phyloP scores from a whole-genome alignment of 1,139 yeast genomes.

The Entelexis sorbosivorans region DNA sequence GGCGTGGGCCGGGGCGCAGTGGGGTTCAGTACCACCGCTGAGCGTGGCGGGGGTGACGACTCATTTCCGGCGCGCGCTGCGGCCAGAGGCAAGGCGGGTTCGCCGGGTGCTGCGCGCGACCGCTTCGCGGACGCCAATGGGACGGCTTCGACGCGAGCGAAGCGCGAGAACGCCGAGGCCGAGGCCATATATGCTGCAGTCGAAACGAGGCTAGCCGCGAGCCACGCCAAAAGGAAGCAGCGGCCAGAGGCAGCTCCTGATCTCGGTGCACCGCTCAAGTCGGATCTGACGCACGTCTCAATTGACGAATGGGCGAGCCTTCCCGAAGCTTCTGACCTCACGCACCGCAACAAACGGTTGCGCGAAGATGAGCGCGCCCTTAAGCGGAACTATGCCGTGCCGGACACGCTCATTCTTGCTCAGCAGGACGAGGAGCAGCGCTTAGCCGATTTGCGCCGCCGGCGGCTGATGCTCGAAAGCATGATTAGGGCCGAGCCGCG shows the following conservation, averaged over 20 bases:
- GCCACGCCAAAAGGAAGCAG: slow-evolving; percentile 35
- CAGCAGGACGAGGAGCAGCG: slow-evolving; percentile 16
- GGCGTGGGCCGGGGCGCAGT: slow-evolving; percentile 92
- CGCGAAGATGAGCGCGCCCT: slow-evolving; percentile 53
- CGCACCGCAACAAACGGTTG: slow-evolving; percentile 63
- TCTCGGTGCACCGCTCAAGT: neutral
- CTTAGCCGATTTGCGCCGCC: neutral
- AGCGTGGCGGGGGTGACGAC: slow-evolving; percentile 1
- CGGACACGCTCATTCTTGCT: slow-evolving; percentile 49
- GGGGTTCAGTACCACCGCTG: slow-evolving; percentile 12
- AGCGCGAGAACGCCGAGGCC: slow-evolving; percentile 12
- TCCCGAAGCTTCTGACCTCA: slow-evolving; percentile 85
- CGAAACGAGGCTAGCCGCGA: slow-evolving; percentile 6
- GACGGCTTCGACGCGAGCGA: neutral
- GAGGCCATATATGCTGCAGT: slow-evolving; percentile 12
- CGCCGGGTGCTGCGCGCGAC: neutral
- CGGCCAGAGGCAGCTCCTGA: slow-evolving; percentile 22
- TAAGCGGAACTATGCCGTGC: slow-evolving; percentile 69
- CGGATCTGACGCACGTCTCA: slow-evolving; percentile 43
- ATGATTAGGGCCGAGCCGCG: slow-evolving; percentile 46
- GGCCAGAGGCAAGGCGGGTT: neutral
- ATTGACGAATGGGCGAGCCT: slow-evolving; percentile 67
- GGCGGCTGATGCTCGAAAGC: slow-evolving; percentile 9
- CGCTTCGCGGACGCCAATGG: neutral
- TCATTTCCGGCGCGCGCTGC: neutral